Percentiles rank a stretch among this genome's conserved stretches.
These are phyloP conservation scores for Neofusicoccum cordaticola DNA, from an alignment of 2,329 filamentous ascomycete species.

Conservation along the genomic window DNA sequence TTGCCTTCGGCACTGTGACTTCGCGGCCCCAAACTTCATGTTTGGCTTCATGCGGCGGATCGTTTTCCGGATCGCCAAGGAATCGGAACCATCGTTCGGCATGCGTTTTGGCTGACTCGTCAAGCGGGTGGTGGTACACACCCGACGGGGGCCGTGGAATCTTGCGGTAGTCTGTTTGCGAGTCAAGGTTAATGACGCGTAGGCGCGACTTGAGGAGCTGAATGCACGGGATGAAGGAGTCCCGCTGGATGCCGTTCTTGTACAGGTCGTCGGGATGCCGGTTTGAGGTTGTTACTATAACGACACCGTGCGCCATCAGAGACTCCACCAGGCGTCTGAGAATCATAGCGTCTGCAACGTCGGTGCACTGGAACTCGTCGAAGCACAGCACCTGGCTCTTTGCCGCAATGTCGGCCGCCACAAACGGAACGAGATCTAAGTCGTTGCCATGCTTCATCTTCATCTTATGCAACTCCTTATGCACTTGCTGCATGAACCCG, in stretches of 20 bases:
- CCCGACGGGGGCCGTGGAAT: slow-evolving; percentile 89
- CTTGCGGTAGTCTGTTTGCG: slow-evolving; percentile 93
- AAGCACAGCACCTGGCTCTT: slow-evolving; percentile 87
- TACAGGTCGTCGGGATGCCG: slow-evolving; percentile 95
- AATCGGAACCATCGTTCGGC: slow-evolving; percentile 95
- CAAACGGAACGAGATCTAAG: slow-evolving; percentile 84
- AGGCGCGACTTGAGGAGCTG: slow-evolving; percentile 81
- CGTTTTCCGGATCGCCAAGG: slow-evolving; percentile 75
- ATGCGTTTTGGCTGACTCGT: slow-evolving; percentile 72
- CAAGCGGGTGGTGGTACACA: slow-evolving; percentile 89
- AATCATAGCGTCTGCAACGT: slow-evolving; percentile 99
- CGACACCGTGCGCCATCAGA: slow-evolving; percentile 95
- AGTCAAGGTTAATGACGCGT: slow-evolving; percentile 90
- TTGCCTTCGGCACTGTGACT: slow-evolving; percentile 82
- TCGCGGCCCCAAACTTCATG: slow-evolving; percentile 92
- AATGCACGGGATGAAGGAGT: slow-evolving; percentile 94
- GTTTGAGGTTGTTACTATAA: slow-evolving; percentile 93
- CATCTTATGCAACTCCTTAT: slow-evolving; percentile 83
- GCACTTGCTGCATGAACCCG: slow-evolving; percentile 99
- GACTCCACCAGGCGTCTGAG: slow-evolving; percentile 81
- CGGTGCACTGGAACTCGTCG: slow-evolving; percentile 98
- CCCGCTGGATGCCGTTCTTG: slow-evolving; percentile 94
- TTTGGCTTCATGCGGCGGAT: slow-evolving; percentile 72
- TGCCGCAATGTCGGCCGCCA: slow-evolving; percentile 91
- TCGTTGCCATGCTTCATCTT: slow-evolving; percentile 88